Evolutionary conservation across 129 eudicot genomes (phyloP).

Genomic region (Daucus carota): DH1_v3.0 NC_030387.2:31448001-31448500

Average conservation of each 20-base stretch:
- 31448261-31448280: neutral
- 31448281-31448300: neutral
- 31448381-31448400: neutral
- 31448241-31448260: neutral
- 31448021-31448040: neutral
- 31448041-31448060: neutral
- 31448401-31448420: neutral
- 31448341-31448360: constrained; percentile 1
- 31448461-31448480: neutral
- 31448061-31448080: neutral
- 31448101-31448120: neutral
- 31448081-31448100: neutral
- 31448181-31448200: neutral
- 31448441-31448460: neutral
- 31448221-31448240: neutral
- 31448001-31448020: neutral
- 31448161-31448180: constrained; percentile 1
- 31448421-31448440: neutral
- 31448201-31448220: neutral
- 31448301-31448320: constrained; percentile 3
- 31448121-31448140: neutral
- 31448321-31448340: neutral
- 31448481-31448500: neutral
- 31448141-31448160: neutral
- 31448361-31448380: neutral